phyloP scores from a whole-genome alignment of 306 rosid species.

The Aeschynomene evenia region DNA sequence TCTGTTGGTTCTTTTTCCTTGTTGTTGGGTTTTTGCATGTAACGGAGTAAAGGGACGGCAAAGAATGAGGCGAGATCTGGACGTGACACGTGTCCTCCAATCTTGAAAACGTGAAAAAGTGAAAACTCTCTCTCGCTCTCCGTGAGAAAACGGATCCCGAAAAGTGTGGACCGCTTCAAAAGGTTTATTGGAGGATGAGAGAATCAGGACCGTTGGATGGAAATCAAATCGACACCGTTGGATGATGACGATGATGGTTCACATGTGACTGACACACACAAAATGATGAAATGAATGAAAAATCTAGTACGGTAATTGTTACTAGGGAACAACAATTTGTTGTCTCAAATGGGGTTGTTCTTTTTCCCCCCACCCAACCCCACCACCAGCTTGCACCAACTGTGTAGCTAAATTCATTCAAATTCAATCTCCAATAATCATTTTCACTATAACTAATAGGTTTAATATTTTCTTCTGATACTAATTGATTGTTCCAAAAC shows the following conservation, averaged over 20 bases:
- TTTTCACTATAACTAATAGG: no score
- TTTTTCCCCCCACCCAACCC: background rate
- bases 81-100: background rate
- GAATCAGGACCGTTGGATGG: background rate
- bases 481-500: constrained; percentile 24
- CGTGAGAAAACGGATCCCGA: background rate
- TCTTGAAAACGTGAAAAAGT: background rate
- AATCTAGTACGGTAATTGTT: background rate
- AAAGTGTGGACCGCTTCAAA: background rate
- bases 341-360: background rate
- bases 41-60: background rate
- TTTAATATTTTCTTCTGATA: no score
- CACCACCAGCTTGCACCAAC: background rate
- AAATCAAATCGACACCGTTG: background rate
- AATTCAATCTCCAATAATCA: background rate
- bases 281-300: background rate
- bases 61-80: background rate
- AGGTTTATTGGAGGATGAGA: background rate
- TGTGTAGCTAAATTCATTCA: no score
- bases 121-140: background rate
- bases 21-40: background rate
- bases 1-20: background rate
- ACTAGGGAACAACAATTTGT: background rate
- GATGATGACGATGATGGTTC: background rate
- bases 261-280: background rate